These are phyloP conservation scores for Spathaspora passalidarum DNA, from an alignment of 805 yeast genomes.

Conservation along the genomic window DNA sequence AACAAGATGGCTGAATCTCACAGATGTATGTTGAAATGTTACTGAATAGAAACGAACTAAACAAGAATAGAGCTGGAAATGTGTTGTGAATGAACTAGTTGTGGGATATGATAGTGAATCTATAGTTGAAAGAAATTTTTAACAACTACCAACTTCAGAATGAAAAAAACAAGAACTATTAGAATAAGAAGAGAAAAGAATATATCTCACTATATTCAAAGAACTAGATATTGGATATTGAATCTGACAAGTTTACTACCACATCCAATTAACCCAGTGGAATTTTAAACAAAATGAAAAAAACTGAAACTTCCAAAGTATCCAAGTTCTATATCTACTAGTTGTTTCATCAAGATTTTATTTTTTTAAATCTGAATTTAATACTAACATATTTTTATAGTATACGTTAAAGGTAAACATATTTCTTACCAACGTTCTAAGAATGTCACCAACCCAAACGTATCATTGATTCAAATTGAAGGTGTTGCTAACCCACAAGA, in stretches of 20 bases:
- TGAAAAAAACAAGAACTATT: too few species aligned
- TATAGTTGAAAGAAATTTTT: neutral
- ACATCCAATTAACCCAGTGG: too few species aligned
- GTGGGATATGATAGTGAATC: neutral
- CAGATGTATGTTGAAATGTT: constrained; percentile 72
- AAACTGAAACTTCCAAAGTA: too few species aligned
- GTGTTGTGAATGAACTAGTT: too few species aligned
- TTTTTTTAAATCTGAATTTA: too few species aligned
- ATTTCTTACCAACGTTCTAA: constrained; percentile 99
- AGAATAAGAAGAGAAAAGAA: neutral
- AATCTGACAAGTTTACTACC: too few species aligned
- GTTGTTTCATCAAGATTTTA: neutral
- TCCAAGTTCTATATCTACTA: too few species aligned
- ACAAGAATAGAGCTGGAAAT: neutral
- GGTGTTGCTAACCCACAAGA: constrained; percentile 90
- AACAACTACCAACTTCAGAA: too few species aligned
- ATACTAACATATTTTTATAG: constrained; percentile 47
- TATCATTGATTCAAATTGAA: constrained; percentile 94
- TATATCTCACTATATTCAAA: neutral
- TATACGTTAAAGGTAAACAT: constrained; percentile 99
- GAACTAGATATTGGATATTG: too few species aligned
- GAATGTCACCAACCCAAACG: constrained; percentile 96
- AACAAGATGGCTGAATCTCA: constrained; percentile 90
- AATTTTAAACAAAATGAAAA: too few species aligned
- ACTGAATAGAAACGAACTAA: neutral